phyloP scores from a whole-genome alignment of 2,329 filamentous ascomycete species.

The Coccinonectria pachysandricola region DNA sequence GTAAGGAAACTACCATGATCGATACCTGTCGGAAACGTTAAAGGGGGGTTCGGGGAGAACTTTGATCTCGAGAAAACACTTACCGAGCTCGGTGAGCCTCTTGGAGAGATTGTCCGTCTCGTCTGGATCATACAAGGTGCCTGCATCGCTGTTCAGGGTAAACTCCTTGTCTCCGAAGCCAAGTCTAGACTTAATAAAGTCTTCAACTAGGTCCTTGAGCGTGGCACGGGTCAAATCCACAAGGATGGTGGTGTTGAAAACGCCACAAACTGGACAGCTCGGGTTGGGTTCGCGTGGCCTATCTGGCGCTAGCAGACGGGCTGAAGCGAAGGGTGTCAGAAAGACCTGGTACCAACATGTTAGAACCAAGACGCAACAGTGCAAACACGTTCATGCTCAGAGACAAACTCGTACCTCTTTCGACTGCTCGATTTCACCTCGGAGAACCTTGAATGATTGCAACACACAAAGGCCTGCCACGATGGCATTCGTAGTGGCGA shows the following conservation, averaged over 20 bases:
- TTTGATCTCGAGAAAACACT: too few species aligned
- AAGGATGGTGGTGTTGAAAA: constrained; percentile 55
- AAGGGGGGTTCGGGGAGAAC: too few species aligned
- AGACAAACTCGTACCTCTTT: constrained; percentile 74
- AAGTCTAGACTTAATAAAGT: constrained; percentile 58
- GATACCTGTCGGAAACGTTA: constrained; percentile 56
- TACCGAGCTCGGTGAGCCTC: constrained; percentile 67
- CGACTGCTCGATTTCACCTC: constrained; percentile 56
- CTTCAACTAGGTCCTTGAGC: constrained; percentile 67
- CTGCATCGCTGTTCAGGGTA: constrained; percentile 61
- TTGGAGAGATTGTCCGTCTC: constrained; percentile 77
- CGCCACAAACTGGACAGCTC: constrained; percentile 73
- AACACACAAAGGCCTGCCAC: constrained; percentile 87
- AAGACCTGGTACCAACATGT: constrained; percentile 69
- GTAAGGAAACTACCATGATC: constrained; percentile 67
- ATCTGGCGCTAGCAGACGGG: constrained; percentile 49
- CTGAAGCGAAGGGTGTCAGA: constrained; percentile 56
- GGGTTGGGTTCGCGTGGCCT: constrained; percentile 58
- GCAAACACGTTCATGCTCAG: too few species aligned
- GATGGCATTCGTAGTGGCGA: constrained; percentile 95
- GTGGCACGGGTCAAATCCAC: constrained; percentile 65
- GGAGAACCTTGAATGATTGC: constrained; percentile 84
- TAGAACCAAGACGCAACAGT: too few species aligned
- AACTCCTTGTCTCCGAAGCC: constrained; percentile 73
- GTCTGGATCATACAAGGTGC: constrained; percentile 64